Evolutionary conservation across 2,329 filamentous ascomycete species (phyloP), one percentile per base, ranked within the genome.

Genomic region (Colletotrichum scovillei): DNA sequence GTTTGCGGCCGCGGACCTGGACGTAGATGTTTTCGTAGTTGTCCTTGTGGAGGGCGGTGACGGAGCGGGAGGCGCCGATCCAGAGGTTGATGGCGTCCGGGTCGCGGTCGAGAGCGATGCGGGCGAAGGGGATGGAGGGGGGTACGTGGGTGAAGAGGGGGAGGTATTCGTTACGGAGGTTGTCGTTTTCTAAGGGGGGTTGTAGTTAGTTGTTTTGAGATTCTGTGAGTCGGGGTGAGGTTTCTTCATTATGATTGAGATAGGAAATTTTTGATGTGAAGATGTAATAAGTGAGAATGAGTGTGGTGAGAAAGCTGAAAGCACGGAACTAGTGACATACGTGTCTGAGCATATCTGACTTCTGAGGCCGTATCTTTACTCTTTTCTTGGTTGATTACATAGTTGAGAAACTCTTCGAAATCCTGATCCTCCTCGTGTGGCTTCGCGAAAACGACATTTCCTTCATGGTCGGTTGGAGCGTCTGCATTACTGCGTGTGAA

Each of bases 21-120:
- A 94, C 92, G 80, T 95, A 97, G 0, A 97, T 88, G 80, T 97
- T 97, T 81, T 97, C 94, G 81, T 95, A 96, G 78, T 93, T 93
- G 82, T 97, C 94, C 78, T 93, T 93, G 83, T 97, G 94, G 67
- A 95, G 81, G 0, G 92, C 92, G 0, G 94, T 95, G 1, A 89
- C 86, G 30, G 91, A 93, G 49, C 85, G 86, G 1, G 90, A 90
- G 82, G 94, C 93, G 67, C 94, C 94, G 63, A 97, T 91, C 94
- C 94, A 96, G 78, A 97, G 87, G 79, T 97, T 97, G 74, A 95
- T 89, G 16, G 94, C 94, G 75, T 97, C 94, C 0, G 94, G 92
- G 0, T 83, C 78, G 52, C 88, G 84, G 59, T 71, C 73, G 0
- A 96, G 88, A 0, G 93, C 93, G 74, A 94, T 91, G 32, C 92